Evolutionary conservation across 139 green algal species (phyloP).

Genomic region (Ettlia oleoabundans): DNA sequence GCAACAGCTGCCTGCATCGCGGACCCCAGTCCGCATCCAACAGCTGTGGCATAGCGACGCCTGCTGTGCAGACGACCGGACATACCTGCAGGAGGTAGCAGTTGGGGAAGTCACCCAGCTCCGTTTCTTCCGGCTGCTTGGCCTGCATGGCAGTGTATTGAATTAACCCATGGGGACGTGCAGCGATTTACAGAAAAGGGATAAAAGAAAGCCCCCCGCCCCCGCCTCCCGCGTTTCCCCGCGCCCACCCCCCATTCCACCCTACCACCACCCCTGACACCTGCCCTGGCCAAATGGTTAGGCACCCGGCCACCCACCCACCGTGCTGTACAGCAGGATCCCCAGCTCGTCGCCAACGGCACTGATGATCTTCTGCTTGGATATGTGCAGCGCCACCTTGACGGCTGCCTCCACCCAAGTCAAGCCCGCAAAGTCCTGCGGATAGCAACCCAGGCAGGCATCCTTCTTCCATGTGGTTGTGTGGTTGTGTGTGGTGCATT

Average conservation of each 20-base stretch:
- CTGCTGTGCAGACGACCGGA: neutral
- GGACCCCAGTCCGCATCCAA: too few species aligned
- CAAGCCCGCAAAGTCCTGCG: conserved; percentile 7
- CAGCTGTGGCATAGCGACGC: neutral
- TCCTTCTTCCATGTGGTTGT: too few species aligned
- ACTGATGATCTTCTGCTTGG: conserved; percentile 44
- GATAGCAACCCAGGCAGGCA: neutral
- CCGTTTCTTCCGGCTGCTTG: neutral
- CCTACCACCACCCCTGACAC: neutral
- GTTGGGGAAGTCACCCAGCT: neutral
- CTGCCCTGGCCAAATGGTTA: neutral
- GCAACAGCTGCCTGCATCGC: too few species aligned
- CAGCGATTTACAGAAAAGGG: too few species aligned
- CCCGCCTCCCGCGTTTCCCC: too few species aligned
- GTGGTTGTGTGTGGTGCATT: too few species aligned
- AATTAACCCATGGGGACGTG: too few species aligned
- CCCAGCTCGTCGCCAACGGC: conserved; percentile 29
- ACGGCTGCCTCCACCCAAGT: conserved; percentile 43
- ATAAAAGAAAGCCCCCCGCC: too few species aligned
- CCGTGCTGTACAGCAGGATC: conserved; percentile 52
- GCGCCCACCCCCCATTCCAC: too few species aligned
- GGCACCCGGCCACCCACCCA: neutral
- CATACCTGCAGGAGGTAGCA: neutral
- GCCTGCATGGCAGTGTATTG: neutral
- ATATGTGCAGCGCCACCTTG: conserved; percentile 24